These are phyloP conservation scores for Notholithocarpus densiflorus DNA, from an alignment of 306 rosid genomes.

Conservation along the genomic window DNA sequence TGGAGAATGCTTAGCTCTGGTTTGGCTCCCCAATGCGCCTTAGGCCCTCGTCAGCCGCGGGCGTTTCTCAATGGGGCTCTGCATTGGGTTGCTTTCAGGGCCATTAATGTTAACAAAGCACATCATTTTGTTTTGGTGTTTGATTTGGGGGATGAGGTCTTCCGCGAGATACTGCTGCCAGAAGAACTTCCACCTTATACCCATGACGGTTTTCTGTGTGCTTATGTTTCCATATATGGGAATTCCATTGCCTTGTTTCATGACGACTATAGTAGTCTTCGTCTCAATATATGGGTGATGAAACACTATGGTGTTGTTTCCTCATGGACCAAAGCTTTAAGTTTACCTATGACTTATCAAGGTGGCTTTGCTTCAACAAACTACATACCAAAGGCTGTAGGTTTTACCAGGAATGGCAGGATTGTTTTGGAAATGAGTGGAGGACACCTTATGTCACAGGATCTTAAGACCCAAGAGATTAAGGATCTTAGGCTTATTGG, in stretches of 20 bases:
- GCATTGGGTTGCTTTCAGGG: slow-evolving; percentile 27
- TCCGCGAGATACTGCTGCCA: slow-evolving; percentile 13
- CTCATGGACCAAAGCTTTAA: slow-evolving; percentile 20
- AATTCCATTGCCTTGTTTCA: slow-evolving; percentile 10
- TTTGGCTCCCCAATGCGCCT: no score
- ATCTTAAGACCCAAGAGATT: background rate
- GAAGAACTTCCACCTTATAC: background rate
- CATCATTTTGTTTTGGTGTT: slow-evolving; percentile 18
- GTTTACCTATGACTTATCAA: no score
- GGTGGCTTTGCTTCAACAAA: background rate
- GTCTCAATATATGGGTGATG: slow-evolving; percentile 10
- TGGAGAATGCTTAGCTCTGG: no score
- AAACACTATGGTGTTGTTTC: slow-evolving; percentile 23
- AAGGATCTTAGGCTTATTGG: slow-evolving; percentile 10
- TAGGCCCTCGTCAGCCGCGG: no score
- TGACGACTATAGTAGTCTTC: no score
- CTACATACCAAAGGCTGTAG: no score
- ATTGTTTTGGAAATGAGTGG: no score
- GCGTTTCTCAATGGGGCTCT: background rate
- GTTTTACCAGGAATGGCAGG: no score
- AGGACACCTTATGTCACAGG: no score
- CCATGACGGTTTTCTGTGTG: no score
- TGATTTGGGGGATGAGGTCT: slow-evolving; percentile 15
- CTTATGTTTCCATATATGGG: background rate
- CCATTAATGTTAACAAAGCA: background rate